Evolutionary conservation across 768 basidiomycete genomes (phyloP), one percentile per base, ranked within the genome.

Genomic region (Tylopilus rubrobrunneus): DNA sequence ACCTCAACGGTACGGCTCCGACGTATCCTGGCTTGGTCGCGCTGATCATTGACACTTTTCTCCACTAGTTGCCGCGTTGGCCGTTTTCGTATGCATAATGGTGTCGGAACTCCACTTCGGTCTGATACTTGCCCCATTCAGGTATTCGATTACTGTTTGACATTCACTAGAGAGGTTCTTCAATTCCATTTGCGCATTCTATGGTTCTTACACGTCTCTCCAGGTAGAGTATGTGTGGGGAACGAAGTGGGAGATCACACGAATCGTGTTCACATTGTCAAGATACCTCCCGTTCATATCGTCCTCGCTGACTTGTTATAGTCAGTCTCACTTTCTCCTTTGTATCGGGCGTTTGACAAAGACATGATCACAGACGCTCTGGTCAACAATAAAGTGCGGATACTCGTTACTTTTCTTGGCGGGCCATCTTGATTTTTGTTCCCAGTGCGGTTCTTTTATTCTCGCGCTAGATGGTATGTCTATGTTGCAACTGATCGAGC

Each of bases 271-370:
- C 43, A 62, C 65, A 5, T 8, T 67, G 11, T 49, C 67, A 42
- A 67, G 66, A 57, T 69, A 69, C 51, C 48, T 69, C 40, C 51
- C 67, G 29, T 62, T 67, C 31, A 3, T 67, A 48, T 40, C 60
- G 12, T 51, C 60, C 14, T 48, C 53, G 0, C 34, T 63, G n/a
- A 51, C 58, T 10, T 59, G 60, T 33, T 66, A 61, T 46, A 46
- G 66, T 63, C 6, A 2, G 57, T 55, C n/a, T 47, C 41, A 2
- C 11, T 8, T 41, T 52, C 14, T 25, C 31, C 31, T 42, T 19
- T 15, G 1, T 41, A 8, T 33, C 8, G 1, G 1, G 15, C n/a
- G 5, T 36, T 43, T 57, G 28, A 63, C 21, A 6, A 9, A 11
- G 4, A 25, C 17, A 3, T 7, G 15, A 23, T 39, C 21, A n/a